phyloP scores from a whole-genome alignment of 768 basidiomycete genomes.

The Lentinula boryana region DNA sequence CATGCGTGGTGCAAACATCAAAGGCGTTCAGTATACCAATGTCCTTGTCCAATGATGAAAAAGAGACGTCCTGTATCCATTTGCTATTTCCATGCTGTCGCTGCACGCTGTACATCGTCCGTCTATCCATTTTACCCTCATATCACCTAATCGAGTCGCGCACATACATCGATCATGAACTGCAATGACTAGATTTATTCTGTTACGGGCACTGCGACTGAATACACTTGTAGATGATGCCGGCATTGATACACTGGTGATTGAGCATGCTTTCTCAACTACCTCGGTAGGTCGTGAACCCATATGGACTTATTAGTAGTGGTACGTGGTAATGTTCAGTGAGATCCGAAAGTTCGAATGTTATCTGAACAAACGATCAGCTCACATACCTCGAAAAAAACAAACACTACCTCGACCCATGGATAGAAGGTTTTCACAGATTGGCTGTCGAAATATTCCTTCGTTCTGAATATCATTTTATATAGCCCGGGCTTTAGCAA shows the following conservation, averaged over 20 bases:
- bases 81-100: slow-evolving; percentile 7
- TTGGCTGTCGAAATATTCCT: slow-evolving; percentile 68
- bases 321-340: slow-evolving; percentile 89
- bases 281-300: slow-evolving; percentile 91
- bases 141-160: neutral
- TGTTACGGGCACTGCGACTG: neutral
- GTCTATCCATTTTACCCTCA: neutral
- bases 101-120: neutral
- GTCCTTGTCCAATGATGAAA: slow-evolving; percentile 42
- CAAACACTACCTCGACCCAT: slow-evolving; percentile 68
- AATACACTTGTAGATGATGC: slow-evolving; percentile 5
- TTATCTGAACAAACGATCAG: slow-evolving; percentile 45
- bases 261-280: slow-evolving; percentile 37
- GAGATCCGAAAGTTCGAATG: slow-evolving; percentile 67
- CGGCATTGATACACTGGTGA: neutral
- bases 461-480: slow-evolving; percentile 82
- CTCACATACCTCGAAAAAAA: neutral
- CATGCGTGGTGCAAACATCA: slow-evolving; percentile 78
- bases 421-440: slow-evolving; percentile 79
- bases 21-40: slow-evolving; percentile 73
- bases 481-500: slow-evolving; percentile 59
- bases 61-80: slow-evolving; percentile 6
- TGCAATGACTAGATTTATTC: neutral
- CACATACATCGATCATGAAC: slow-evolving; percentile 16
- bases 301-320: slow-evolving; percentile 85